These are phyloP conservation scores for Amaranthus palmeri DNA, from an alignment of 148 eudicot genomes.

Conservation along the genomic window DNA sequence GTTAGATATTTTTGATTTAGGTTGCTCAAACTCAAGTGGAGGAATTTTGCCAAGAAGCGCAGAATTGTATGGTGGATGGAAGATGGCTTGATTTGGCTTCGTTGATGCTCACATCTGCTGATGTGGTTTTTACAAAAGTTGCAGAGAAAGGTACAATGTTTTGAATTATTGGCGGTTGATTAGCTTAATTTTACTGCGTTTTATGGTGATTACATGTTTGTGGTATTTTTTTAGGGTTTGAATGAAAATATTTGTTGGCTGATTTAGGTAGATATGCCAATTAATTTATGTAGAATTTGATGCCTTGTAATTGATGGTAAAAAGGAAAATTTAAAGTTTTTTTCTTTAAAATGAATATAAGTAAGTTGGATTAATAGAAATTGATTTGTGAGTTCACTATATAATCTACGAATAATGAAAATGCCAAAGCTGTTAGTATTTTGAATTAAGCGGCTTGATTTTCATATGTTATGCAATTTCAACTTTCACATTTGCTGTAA, in stretches of 20 bases:
- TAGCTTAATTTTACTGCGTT: not conserved
- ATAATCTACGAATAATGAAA: no score
- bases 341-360: no score
- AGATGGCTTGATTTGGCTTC: conserved; percentile 86
- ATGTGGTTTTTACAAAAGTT: conserved; percentile 66
- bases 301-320: not conserved
- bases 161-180: not conserved
- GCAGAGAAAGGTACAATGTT: conserved; percentile 69
- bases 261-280: not conserved
- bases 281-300: not conserved
- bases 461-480: no score
- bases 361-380: no score
- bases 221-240: not conserved
- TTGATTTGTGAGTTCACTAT: no score
- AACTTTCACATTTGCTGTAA: not conserved
- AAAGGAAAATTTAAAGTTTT: no score
- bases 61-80: conserved; percentile 53
- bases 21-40: conserved; percentile 68
- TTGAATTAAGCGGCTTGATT: no score
- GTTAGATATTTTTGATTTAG: conserved; percentile 28
- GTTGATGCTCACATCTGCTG: conserved; percentile 75
- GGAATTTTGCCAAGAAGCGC: conserved; percentile 67
- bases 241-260: not conserved
- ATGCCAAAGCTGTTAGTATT: no score
- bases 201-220: not conserved